Evolutionary conservation across 257 asterid genomes (phyloP).

Genomic region (Solanum etuberosum): DNA sequence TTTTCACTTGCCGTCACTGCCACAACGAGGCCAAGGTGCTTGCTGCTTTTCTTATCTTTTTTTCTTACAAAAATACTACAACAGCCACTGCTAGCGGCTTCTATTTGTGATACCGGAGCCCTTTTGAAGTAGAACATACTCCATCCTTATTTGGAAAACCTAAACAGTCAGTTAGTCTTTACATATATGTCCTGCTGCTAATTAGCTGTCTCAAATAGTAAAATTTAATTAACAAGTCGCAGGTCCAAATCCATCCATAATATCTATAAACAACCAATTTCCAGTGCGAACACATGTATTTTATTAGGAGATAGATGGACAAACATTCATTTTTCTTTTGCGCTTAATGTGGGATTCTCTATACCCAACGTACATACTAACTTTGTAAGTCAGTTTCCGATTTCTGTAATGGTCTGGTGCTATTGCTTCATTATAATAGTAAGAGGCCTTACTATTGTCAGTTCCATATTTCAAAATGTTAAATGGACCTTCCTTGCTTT

Average conservation of each 20-base stretch:
- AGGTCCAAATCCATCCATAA: not conserved
- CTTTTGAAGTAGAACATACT: not conserved
- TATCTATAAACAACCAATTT: not conserved
- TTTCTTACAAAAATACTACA: not conserved
- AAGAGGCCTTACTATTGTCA: not conserved
- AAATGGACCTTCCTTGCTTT: not conserved
- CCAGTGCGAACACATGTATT: not conserved
- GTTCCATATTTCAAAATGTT: not conserved
- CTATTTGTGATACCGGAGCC: not conserved
- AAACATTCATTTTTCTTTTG: not conserved
- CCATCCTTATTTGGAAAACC: not conserved
- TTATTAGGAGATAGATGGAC: not conserved
- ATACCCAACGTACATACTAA: not conserved
- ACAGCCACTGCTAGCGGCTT: not conserved
- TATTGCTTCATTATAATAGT: not conserved
- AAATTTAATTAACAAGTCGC: not conserved
- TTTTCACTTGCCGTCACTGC: constrained; percentile 89
- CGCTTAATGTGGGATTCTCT: not conserved
- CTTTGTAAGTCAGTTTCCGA: not conserved
- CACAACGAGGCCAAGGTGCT: constrained; percentile 76
- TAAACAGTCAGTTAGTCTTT: not conserved
- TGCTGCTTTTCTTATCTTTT: not conserved
- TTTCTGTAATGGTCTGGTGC: not conserved
- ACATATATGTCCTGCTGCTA: not conserved
- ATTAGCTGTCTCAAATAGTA: not conserved